Percentiles rank a stretch among this genome's conserved stretches.
Conservation (phyloP, 331 rosid genomes). For the Telfairia occidentalis region DNA sequence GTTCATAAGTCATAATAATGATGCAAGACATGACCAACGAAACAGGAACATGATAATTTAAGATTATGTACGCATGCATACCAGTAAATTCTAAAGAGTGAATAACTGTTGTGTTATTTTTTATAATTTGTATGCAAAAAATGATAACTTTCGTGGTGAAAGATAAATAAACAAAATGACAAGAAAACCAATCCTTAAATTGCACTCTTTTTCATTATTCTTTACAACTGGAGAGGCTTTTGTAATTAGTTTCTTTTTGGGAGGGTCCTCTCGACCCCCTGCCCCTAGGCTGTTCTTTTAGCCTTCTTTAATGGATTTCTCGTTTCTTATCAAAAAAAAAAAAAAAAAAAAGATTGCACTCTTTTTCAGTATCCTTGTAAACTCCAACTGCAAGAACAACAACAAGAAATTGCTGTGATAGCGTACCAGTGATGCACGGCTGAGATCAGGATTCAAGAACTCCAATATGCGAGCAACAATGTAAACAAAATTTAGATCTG, state of each 20-base stretch:
- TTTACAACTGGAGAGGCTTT: too few species aligned
- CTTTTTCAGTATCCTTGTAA: background rate
- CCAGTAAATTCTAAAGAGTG: background rate
- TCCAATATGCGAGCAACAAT: slow-evolving; percentile 83
- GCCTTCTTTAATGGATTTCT: too few species aligned
- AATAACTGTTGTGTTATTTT: background rate
- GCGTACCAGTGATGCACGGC: slow-evolving; percentile 78
- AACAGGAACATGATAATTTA: background rate
- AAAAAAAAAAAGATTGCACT: too few species aligned
- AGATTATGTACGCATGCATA: background rate
- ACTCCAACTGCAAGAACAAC: too few species aligned
- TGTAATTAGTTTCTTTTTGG: too few species aligned
- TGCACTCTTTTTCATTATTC: background rate
- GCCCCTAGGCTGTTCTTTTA: too few species aligned
- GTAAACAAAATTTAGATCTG: slow-evolving; percentile 86
- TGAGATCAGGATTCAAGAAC: slow-evolving; percentile 83
- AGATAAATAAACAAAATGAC: background rate
- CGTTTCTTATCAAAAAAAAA: too few species aligned
- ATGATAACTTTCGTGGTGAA: background rate
- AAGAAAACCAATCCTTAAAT: background rate
- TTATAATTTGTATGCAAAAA: background rate
- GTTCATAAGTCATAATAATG: background rate
- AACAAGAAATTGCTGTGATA: slow-evolving; percentile 6
- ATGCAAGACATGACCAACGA: background rate
- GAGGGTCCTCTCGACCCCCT: too few species aligned